Percentiles rank a stretch among this genome's conserved stretches.
These are phyloP conservation scores for Talaromyces ruber DNA, from an alignment of 495 filamentous ascomycete genomes.

Conservation along the genomic window DNA sequence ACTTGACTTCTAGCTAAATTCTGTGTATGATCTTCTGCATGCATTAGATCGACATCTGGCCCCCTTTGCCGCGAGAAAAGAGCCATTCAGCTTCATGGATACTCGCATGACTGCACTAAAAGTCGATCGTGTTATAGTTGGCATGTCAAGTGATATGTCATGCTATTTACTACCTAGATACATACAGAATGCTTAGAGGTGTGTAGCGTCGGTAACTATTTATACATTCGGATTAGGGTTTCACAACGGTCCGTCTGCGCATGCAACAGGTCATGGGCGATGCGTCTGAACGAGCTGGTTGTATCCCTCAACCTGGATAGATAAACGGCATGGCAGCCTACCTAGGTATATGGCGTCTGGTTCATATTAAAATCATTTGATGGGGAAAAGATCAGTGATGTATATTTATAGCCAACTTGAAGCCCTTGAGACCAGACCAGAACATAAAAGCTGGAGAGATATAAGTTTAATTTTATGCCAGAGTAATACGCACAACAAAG, in stretches of 20 bases:
- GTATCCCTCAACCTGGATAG: too few species aligned
- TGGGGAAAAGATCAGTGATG: too few species aligned
- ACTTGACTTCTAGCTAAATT: neutral
- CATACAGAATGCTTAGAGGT: neutral
- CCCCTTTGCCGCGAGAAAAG: neutral
- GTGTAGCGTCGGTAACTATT: neutral
- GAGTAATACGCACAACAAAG: too few species aligned
- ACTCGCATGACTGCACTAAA: neutral
- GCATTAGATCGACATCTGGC: neutral
- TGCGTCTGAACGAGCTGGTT: too few species aligned
- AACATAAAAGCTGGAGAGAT: too few species aligned
- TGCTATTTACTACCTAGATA: too few species aligned
- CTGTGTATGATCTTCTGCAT: neutral
- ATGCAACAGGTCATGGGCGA: neutral
- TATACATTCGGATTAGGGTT: neutral
- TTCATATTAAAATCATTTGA: too few species aligned
- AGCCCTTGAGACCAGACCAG: too few species aligned
- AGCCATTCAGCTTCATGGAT: neutral
- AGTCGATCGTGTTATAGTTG: neutral
- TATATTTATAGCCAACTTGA: too few species aligned
- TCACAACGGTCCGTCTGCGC: neutral
- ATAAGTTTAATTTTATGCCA: too few species aligned
- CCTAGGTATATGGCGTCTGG: too few species aligned
- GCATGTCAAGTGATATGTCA: neutral
- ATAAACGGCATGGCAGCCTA: too few species aligned